Percentiles rank a stretch among this genome's conserved stretches.
These are phyloP conservation scores for Triangularia setosa DNA, from an alignment of 2,329 filamentous ascomycete species.

Conservation along the genomic window DNA sequence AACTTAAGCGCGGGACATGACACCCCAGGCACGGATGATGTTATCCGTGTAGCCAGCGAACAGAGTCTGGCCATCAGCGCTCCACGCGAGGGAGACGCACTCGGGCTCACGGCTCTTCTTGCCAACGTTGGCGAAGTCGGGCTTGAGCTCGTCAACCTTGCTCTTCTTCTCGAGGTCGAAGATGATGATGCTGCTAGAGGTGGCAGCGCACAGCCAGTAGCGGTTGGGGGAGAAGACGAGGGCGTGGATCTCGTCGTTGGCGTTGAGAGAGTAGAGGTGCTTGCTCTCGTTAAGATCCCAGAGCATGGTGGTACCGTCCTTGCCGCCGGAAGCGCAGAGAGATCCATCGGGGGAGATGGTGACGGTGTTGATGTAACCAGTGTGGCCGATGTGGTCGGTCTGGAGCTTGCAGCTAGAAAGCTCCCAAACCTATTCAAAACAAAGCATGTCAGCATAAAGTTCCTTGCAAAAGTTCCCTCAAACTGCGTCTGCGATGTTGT, in stretches of 20 bases:
- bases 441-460: constrained; percentile 11
- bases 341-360: constrained; percentile 99
- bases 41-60: constrained; percentile 99
- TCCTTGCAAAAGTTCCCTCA: background rate
- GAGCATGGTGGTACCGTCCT: constrained; percentile 99
- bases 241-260: constrained; percentile 99
- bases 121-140: constrained; percentile 90
- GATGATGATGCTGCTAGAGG: constrained; percentile 97
- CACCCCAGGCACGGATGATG: constrained; percentile 96
- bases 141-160: constrained; percentile 99
- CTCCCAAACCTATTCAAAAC: constrained; percentile 80
- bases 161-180: constrained; percentile 99
- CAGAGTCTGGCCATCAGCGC: constrained; percentile 96
- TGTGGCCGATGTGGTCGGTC: constrained; percentile 99
- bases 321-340: constrained; percentile 97
- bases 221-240: constrained; percentile 99
- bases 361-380: constrained; percentile 99
- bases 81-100: constrained; percentile 97
- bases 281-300: constrained; percentile 99
- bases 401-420: constrained; percentile 98
- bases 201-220: constrained; percentile 99
- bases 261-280: constrained; percentile 99
- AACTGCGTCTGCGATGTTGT: constrained; percentile 12
- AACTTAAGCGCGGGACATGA: constrained; percentile 84
- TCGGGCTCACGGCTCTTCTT: constrained; percentile 99